Evolutionary conservation across 2,329 filamentous ascomycete genomes (phyloP), one percentile per base, ranked within the genome.

Genomic region (Dactylonectria estremocensis): DNA sequence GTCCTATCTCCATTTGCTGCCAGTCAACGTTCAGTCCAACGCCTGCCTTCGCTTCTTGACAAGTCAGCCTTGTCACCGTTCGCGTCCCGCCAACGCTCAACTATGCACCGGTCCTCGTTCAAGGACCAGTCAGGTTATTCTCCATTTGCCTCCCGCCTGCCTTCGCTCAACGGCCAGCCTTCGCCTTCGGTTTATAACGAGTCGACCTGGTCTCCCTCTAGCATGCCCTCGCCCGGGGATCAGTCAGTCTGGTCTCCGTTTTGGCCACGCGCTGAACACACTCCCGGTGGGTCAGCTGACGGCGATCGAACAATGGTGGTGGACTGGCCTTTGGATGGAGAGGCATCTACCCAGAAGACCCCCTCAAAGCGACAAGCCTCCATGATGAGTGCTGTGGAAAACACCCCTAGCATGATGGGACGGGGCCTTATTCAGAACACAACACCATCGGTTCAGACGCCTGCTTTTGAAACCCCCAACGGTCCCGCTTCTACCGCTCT

Each of bases 391-490:
- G 22, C 14, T 31, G n/a, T 57, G 22, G 31, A 61, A 9, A 35
- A 59, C 10, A 66, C 64, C 13, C 55, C 55, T 16, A 22, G 16
- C 22, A 49, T 58, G 20, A 61, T 28, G n/a, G 18, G 24, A 10
- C 16, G 61, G 13, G 8, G 60, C 13, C 37, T 50, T 11, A 28
- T 24, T 14, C 54, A 61, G 14, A 54, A 61, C 6, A n/a, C 16
- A 18, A 48, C 48, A 1, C 33, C 50, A 3, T 5, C 58, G 1
- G 49, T 22, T 4, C 52, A 48, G 24, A 53, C 64, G 4, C 64
- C 64, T 8, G n/a, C 11, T 5, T 54, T 14, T 18, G 28, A 43
- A 13, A 60, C 63, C 4, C 49, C 67, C n/a, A 45, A 58, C 22
- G 14, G 63, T 45, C 24, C 61, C 20, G 18, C 5, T 22, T 14